Evolutionary conservation across 2,329 filamentous ascomycete species (phyloP).

Genomic region (Hymenoscyphus linearis): DNA sequence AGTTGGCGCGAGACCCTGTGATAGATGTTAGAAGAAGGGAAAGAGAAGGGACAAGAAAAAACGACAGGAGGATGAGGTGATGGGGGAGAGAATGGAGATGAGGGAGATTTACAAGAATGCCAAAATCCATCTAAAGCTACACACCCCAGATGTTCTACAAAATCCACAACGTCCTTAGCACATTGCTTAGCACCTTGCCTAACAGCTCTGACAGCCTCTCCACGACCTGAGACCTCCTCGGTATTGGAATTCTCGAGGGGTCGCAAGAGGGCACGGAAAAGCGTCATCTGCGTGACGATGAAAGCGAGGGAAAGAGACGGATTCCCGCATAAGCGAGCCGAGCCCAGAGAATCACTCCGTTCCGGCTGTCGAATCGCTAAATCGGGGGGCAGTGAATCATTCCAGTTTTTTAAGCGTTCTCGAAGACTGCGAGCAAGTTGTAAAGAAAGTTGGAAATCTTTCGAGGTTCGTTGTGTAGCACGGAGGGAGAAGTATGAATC

Average conservation of each 20-base stretch:
- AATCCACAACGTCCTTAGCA: conserved; percentile 31
- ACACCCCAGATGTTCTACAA: conserved; percentile 27
- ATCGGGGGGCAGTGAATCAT: conserved; percentile 28
- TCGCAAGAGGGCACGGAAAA: conserved; percentile 32
- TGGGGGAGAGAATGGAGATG: neutral
- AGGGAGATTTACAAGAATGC: conserved; percentile 28
- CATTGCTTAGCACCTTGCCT: conserved; percentile 29
- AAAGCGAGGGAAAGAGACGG: conserved; percentile 32
- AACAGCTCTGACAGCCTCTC: conserved; percentile 27
- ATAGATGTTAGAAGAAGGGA: neutral
- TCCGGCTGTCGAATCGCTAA: conserved; percentile 22
- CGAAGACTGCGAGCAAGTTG: conserved; percentile 28
- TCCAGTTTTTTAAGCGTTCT: conserved; percentile 30
- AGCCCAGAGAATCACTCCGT: conserved; percentile 20
- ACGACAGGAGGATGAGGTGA: conserved; percentile 7
- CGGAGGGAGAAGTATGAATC: conserved; percentile 30
- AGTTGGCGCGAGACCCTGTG: conserved; percentile 32
- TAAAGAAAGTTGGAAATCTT: conserved; percentile 29
- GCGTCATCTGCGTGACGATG: conserved; percentile 33
- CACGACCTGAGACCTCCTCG: conserved; percentile 23
- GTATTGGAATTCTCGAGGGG: conserved; percentile 28
- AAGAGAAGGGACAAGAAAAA: neutral
- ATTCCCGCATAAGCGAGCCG: conserved; percentile 28
- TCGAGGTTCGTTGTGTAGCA: conserved; percentile 28
- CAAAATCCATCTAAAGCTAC: conserved; percentile 30